phyloP scores from a whole-genome alignment of 345 rosid species.

The Camelina neglecta region DNA sequence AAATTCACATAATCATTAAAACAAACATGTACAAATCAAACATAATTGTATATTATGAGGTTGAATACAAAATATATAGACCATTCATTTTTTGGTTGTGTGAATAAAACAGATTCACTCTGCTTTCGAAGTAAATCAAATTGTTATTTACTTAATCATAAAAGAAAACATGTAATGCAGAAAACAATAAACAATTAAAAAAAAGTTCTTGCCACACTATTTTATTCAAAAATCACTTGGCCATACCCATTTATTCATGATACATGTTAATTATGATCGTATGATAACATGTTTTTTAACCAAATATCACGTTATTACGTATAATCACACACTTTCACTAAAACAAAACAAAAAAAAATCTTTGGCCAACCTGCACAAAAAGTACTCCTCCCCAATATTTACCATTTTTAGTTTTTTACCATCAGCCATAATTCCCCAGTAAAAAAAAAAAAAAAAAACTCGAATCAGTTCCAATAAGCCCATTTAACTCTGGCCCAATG shows the following conservation, averaged over 20 bases:
- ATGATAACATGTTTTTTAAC: background rate
- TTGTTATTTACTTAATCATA: background rate
- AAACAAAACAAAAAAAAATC: background rate
- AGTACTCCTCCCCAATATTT: background rate
- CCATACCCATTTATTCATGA: background rate
- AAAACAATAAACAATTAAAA: too few relatives aligned
- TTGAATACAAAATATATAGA: background rate
- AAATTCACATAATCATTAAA: too few relatives aligned
- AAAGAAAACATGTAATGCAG: background rate
- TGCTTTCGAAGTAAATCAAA: background rate
- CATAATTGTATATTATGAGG: too few relatives aligned
- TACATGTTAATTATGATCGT: background rate
- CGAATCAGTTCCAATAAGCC: background rate
- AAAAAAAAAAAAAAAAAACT: background rate
- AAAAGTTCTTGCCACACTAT: background rate
- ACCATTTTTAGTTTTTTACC: background rate
- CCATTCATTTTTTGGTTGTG: too few relatives aligned
- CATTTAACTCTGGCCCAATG: conserved; percentile 12
- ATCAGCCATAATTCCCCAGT: background rate
- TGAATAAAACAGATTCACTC: too few relatives aligned
- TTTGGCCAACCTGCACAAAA: background rate
- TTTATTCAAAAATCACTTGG: background rate
- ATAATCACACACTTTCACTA: background rate
- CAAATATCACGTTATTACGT: background rate
- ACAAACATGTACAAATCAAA: too few relatives aligned